These are phyloP conservation scores for Rubus idaeus DNA, from an alignment of 306 rosid genomes.

Conservation along the genomic window DNA sequence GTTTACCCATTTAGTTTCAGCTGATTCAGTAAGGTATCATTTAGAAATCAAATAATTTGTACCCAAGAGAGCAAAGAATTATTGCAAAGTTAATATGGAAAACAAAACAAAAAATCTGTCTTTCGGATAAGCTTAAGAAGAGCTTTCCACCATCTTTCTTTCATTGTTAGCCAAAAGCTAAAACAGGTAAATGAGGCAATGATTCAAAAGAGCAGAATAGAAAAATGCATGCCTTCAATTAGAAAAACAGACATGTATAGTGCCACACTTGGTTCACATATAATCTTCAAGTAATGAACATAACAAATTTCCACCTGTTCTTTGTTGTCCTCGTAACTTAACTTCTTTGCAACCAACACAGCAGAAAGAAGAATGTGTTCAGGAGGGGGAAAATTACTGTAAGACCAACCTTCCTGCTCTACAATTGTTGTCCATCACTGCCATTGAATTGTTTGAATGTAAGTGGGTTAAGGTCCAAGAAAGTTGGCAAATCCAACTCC, in stretches of 20 bases:
- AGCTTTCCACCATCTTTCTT: not conserved
- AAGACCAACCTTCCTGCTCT: not conserved
- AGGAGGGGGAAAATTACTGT: not conserved
- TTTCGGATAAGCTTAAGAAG: not conserved
- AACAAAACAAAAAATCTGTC: too few relatives aligned
- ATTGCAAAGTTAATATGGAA: not conserved
- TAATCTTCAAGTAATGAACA: not conserved
- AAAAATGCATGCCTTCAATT: not conserved
- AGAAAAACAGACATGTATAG: not conserved
- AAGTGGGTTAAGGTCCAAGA: not conserved
- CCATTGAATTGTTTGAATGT: not conserved
- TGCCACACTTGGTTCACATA: not conserved
- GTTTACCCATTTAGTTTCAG: not conserved
- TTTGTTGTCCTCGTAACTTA: not conserved
- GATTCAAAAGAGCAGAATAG: not conserved
- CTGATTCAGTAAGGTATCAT: not conserved
- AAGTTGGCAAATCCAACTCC: conserved; percentile 3
- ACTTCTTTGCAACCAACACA: not conserved
- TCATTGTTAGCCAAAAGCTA: not conserved
- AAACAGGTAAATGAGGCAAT: not conserved
- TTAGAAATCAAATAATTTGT: not conserved
- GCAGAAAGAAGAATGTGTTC: not conserved
- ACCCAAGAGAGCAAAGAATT: not conserved
- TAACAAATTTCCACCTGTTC: not conserved
- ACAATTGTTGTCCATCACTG: not conserved